Evolutionary conservation across 805 yeast genomes (phyloP).

Genomic region (Pichia phayaonensis): DNA sequence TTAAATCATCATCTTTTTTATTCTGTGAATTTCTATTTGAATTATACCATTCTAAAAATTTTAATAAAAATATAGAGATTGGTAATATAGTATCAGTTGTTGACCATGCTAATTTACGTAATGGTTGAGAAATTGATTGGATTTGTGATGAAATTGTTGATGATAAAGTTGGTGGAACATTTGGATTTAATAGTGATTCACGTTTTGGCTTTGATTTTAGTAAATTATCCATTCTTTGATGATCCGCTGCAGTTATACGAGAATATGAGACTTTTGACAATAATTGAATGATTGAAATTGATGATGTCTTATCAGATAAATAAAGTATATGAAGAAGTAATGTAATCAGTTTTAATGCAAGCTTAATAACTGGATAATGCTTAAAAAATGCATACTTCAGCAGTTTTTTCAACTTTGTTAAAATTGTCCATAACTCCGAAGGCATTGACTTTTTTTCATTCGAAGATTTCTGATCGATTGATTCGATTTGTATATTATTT

Average conservation of each 20-base stretch:
- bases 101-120: conserved; percentile 20
- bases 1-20: conserved; percentile 38
- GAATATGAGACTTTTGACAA: conserved; percentile 59
- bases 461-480: neutral
- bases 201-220: neutral
- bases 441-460: neutral
- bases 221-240: conserved; percentile 30
- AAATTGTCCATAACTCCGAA: neutral
- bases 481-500: conserved; percentile 16
- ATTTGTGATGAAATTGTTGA: neutral
- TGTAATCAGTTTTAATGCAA: conserved; percentile 39
- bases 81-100: conserved; percentile 53
- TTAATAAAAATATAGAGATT: conserved; percentile 68
- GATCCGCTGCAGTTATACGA: conserved; percentile 47
- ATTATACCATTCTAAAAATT: conserved; percentile 92
- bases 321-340: conserved; percentile 55
- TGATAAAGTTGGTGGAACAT: conserved; percentile 5
- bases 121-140: conserved; percentile 13
- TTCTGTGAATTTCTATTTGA: conserved; percentile 58
- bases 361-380: conserved; percentile 52
- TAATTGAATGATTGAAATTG: conserved; percentile 55
- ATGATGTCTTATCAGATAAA: conserved; percentile 56
- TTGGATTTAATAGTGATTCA: neutral
- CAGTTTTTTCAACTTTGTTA: neutral
- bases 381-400: conserved; percentile 38